These are phyloP conservation scores for Lasiodiplodia sp. DNA, from an alignment of 2,329 filamentous ascomycete species.

Conservation along the genomic window DNA sequence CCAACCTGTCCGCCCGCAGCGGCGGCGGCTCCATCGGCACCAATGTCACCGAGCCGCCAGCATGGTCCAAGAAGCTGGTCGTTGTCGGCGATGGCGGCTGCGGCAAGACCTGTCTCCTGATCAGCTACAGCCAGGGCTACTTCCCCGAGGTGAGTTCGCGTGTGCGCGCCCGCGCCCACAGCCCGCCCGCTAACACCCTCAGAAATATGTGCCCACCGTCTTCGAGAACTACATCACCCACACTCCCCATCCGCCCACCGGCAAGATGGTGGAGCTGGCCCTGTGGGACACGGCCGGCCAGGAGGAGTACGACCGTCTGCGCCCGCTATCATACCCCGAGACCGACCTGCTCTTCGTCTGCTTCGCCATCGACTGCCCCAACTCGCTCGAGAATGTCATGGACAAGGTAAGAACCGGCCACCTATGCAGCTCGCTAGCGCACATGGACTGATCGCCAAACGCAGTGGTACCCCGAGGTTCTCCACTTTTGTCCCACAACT, in stretches of 20 bases:
- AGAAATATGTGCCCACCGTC: conserved; percentile 99
- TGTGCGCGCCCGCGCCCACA: not conserved
- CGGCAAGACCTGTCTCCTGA: conserved; percentile 97
- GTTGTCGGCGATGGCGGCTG: conserved; percentile 98
- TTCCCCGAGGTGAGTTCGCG: conserved; percentile 84
- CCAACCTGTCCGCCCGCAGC: conserved; percentile 68
- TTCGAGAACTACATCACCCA: conserved; percentile 99
- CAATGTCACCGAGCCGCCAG: conserved; percentile 85
- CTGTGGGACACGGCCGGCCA: conserved; percentile 99
- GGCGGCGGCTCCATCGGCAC: conserved; percentile 68
- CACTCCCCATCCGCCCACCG: conserved; percentile 83
- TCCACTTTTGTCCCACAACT: conserved; percentile 98
- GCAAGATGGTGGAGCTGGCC: conserved; percentile 95
- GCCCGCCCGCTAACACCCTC: conserved; percentile 27
- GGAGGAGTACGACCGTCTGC: conserved; percentile 96
- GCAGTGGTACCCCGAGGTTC: conserved; percentile 98
- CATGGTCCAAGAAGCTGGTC: conserved; percentile 99
- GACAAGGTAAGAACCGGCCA: conserved; percentile 78
- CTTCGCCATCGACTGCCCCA: conserved; percentile 98
- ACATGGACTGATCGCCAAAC: conserved; percentile 30
- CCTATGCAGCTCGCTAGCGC: conserved; percentile 1
- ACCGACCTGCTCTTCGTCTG: conserved; percentile 98
- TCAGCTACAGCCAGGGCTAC: conserved; percentile 98
- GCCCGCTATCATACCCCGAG: conserved; percentile 95
- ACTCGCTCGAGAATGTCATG: conserved; percentile 96